A percentile compares a stretch with the other conserved stretches of the same genome.
These are phyloP conservation scores for Gypsophila paniculata DNA, from an alignment of 179 eudicot genomes.

Conservation along the genomic window DNA sequence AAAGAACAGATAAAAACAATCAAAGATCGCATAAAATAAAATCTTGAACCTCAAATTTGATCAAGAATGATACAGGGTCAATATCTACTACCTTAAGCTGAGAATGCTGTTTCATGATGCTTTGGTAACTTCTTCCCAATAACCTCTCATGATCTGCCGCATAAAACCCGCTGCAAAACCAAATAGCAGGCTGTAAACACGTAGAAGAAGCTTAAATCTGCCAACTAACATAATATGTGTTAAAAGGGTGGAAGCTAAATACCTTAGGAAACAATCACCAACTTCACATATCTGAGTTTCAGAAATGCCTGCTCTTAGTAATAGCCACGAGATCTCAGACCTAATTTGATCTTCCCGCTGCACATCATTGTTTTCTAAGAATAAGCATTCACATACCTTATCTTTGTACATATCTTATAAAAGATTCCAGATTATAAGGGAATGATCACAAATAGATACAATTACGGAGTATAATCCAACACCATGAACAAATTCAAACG, in stretches of 20 bases:
- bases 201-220: not conserved
- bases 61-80: too few species aligned
- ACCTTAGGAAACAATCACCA: not conserved
- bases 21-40: too few species aligned
- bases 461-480: too few species aligned
- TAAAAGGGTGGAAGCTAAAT: not conserved
- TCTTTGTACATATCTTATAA: not conserved
- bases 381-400: not conserved
- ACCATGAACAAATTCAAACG: too few species aligned
- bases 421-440: not conserved
- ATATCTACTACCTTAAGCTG: not conserved
- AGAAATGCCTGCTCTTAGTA: not conserved
- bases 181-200: constrained; percentile 5
- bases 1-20: too few species aligned
- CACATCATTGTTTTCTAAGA: not conserved
- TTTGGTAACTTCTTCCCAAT: not conserved
- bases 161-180: not conserved
- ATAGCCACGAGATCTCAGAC: not conserved
- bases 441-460: not conserved
- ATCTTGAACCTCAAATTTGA: too few species aligned
- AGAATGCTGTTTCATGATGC: not conserved
- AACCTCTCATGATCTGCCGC: not conserved
- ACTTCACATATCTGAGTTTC: not conserved
- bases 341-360: not conserved
- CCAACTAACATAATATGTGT: constrained; percentile 1